These are phyloP conservation scores for Cordyceps javanica DNA, from an alignment of 2,329 filamentous ascomycete species.

Conservation along the genomic window DNA sequence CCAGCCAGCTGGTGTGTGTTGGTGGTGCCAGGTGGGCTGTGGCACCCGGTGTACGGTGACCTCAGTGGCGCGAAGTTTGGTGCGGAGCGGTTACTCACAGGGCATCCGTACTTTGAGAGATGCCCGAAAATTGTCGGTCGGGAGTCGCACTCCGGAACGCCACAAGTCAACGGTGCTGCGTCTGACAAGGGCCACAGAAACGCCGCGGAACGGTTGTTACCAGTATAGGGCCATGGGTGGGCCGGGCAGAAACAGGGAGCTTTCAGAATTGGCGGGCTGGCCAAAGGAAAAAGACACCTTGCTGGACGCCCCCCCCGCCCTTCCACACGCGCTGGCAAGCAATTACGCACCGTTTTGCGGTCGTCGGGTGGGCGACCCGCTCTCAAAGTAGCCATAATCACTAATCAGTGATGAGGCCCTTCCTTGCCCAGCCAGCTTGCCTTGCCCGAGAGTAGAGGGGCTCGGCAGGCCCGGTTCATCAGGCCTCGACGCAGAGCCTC, in stretches of 20 bases:
- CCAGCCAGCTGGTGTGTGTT: conserved; percentile 4
- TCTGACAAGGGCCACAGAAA: conserved; percentile 9
- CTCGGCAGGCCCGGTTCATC: too few relatives aligned
- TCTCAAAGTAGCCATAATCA: conserved; percentile 6
- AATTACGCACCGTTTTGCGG: conserved; percentile 4
- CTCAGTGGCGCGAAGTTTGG: conserved; percentile 2
- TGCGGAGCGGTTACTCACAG: neutral
- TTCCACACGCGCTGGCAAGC: neutral
- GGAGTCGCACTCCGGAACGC: conserved; percentile 13
- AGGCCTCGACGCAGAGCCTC: too few relatives aligned
- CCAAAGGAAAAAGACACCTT: neutral
- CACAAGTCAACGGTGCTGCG: conserved; percentile 15
- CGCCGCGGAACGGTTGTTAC: conserved; percentile 3
- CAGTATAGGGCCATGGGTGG: conserved; percentile 2
- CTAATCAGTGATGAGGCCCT: neutral
- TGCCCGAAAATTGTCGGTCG: conserved; percentile 14
- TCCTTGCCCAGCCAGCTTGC: neutral
- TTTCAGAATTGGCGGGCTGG: neutral
- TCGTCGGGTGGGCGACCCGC: neutral
- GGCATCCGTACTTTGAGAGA: neutral
- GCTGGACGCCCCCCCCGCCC: neutral
- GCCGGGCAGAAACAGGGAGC: neutral
- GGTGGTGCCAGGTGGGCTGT: neutral
- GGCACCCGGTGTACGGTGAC: neutral
- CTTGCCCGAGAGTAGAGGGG: too few relatives aligned